Evolutionary conservation across 768 basidiomycete genomes (phyloP), one percentile per base, ranked within the genome.

Genomic region (Strobilomyces echinocephalus): DNA sequence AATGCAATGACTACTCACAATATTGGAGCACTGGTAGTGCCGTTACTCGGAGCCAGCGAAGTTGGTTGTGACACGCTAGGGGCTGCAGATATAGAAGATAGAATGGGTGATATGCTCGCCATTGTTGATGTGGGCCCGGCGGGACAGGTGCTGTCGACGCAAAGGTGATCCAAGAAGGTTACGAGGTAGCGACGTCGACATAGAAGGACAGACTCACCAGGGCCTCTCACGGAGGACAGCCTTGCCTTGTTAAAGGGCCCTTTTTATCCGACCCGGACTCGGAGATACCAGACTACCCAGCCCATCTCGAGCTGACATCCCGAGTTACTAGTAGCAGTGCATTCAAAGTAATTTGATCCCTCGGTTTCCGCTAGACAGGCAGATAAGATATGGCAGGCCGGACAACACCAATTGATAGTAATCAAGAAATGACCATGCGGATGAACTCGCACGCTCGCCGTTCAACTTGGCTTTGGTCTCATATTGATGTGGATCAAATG

Each of bases 181-280:
- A 46, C 34, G 42, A 53, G 21, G 15, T n/a, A 12, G 14, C 21
- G 10, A 21, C 24, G 39, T 11, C 1, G 36, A 36, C 16, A 14
- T 24, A 35, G 42, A n/a, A n/a, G n/a, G n/a, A n/a, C n/a, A n/a
- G n/a, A 46, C 49, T 56, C 40, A 40, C 50, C 44, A 31, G 38
- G 8, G 26, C 26, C 24, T 16, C 21, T 45, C 45, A 60, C 38
- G 21, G 28, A 33, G 21, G 18, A 44, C 8, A 21, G n/a, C 31
- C 20, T 38, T 52, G 11, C n/a, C 8, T 18, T 35, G 36, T 33
- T 9, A 33, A 24, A 20, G 18, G 10, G 18, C 2, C n/a, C 46
- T 26, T 45, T 41, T 41, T 46, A 60, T 49, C 18, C 34, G 14
- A 34, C 11, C 12, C 34, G 10, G 14, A 34, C 11, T 34, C 34